These are phyloP conservation scores for Gaertneriomyces semiglobifer DNA, from an alignment of 192 early-diverging fungal genomes.

Conservation along the genomic window DNA sequence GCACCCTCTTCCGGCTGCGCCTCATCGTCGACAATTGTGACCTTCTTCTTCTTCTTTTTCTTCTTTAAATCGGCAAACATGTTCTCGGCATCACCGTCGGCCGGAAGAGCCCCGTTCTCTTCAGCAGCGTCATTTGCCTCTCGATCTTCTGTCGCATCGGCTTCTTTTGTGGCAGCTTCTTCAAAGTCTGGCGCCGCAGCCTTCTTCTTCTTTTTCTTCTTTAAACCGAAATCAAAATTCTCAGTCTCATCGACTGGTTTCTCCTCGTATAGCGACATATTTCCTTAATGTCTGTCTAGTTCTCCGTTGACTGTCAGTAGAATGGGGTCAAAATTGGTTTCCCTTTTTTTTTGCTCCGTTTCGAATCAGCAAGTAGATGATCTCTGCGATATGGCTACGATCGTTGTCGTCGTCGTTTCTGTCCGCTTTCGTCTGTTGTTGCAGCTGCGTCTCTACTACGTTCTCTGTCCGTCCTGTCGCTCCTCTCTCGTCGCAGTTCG, in stretches of 20 bases:
- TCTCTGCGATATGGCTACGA: too few species aligned
- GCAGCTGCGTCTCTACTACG: too few species aligned
- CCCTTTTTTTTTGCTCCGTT: too few species aligned
- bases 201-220: conserved; percentile 45
- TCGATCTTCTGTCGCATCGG: conserved; percentile 8
- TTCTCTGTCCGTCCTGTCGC: too few species aligned
- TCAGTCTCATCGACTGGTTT: conserved; percentile 4
- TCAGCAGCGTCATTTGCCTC: background rate
- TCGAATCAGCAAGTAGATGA: too few species aligned
- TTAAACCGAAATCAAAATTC: conserved; percentile 25
- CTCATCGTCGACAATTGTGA: conserved; percentile 21
- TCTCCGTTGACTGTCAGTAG: background rate
- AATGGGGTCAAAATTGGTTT: too few species aligned
- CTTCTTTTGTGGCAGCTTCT: conserved; percentile 13
- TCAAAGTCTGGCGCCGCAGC: conserved; percentile 22
- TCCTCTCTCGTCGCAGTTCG: too few species aligned
- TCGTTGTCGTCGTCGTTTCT: too few species aligned
- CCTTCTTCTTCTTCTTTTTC: conserved; percentile 81
- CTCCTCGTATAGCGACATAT: conserved; percentile 1
- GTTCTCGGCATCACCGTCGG: conserved; percentile 28
- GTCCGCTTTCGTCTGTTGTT: too few species aligned
- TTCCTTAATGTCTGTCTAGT: background rate
- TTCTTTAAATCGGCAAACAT: conserved; percentile 82
- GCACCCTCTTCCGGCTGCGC: conserved; percentile 16
- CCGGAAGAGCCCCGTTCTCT: background rate